Evolutionary conservation across 441 rosid species (phyloP).

Genomic region (Adansonia madagascariensis): DNA sequence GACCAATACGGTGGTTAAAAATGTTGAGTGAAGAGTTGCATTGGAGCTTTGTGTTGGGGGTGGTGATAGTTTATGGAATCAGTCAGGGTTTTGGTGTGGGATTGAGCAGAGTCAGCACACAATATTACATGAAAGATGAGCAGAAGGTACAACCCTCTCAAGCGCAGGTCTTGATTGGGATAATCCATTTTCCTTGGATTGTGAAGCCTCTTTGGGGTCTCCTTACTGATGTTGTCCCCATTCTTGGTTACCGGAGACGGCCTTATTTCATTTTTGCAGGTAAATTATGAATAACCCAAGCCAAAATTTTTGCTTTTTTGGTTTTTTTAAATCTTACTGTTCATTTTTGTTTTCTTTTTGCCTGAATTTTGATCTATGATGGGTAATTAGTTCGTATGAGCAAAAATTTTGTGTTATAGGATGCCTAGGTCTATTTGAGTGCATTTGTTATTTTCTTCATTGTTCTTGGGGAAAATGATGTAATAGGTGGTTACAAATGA

Average conservation of each 20-base stretch:
- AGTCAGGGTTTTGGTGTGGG: conserved; percentile 68
- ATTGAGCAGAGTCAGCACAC: conserved; percentile 55
- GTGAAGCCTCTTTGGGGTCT: conserved; percentile 80
- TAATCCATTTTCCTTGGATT: conserved; percentile 67
- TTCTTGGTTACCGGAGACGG: conserved; percentile 61
- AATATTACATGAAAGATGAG: conserved; percentile 73
- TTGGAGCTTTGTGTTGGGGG: conserved; percentile 75
- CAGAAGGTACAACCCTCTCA: conserved; percentile 69
- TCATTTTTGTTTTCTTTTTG: background rate
- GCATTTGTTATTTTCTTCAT: background rate
- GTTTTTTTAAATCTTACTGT: conserved; percentile 1
- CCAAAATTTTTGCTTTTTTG: background rate
- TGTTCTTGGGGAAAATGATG: background rate
- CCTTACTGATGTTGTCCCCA: conserved; percentile 66
- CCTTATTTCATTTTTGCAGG: conserved; percentile 75
- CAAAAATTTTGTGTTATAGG: background rate
- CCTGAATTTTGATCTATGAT: background rate
- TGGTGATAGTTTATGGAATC: conserved; percentile 62
- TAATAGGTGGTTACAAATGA: background rate
- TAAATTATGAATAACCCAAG: conserved; percentile 28
- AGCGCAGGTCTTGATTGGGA: conserved; percentile 58
- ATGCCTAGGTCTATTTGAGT: background rate
- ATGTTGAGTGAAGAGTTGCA: conserved; percentile 57
- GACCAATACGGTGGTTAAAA: conserved; percentile 53
- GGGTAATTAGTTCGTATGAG: background rate